A percentile compares a stretch with the other conserved stretches of the same genome.
These are phyloP conservation scores for Hygrophoropsis aurantiaca DNA, from an alignment of 768 basidiomycete species.

Conservation along the genomic window DNA sequence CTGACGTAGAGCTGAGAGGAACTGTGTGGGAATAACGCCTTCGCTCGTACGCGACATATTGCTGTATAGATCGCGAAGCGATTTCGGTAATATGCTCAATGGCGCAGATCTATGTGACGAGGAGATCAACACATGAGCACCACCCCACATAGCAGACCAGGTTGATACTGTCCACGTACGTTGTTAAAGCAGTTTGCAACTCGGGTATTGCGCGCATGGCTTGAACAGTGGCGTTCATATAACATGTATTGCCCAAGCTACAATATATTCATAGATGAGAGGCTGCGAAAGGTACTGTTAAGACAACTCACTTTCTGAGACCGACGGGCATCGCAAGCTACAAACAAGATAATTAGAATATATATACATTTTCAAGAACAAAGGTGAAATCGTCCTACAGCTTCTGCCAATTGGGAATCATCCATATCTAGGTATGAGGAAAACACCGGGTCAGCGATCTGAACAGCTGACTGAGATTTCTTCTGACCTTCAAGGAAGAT, in stretches of 20 bases:
- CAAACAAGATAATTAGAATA: no score
- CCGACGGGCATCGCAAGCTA: conserved; percentile 83
- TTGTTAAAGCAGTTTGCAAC: conserved; percentile 67
- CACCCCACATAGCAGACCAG: not conserved
- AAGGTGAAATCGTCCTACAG: no score
- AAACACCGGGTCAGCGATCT: not conserved
- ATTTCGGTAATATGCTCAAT: conserved; percentile 42
- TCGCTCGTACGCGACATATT: conserved; percentile 78
- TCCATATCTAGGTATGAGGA: conserved; percentile 68
- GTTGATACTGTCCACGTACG: conserved; percentile 38
- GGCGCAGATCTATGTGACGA: conserved; percentile 30
- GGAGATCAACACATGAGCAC: not conserved
- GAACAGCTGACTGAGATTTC: not conserved
- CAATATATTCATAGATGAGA: not conserved
- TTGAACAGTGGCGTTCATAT: conserved; percentile 96
- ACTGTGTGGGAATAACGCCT: conserved; percentile 64
- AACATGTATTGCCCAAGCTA: conserved; percentile 92
- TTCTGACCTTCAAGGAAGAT: conserved; percentile 82
- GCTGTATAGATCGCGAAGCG: conserved; percentile 67
- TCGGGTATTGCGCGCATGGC: conserved; percentile 92
- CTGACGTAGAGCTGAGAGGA: conserved; percentile 70
- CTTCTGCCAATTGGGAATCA: conserved; percentile 75
- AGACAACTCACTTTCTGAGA: conserved; percentile 61
- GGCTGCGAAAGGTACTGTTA: not conserved
- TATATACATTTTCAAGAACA: no score